Evolutionary conservation across 2,329 filamentous ascomycete genomes (phyloP), one percentile per base, ranked within the genome.

Genomic region (Fusarium graminum): DNA sequence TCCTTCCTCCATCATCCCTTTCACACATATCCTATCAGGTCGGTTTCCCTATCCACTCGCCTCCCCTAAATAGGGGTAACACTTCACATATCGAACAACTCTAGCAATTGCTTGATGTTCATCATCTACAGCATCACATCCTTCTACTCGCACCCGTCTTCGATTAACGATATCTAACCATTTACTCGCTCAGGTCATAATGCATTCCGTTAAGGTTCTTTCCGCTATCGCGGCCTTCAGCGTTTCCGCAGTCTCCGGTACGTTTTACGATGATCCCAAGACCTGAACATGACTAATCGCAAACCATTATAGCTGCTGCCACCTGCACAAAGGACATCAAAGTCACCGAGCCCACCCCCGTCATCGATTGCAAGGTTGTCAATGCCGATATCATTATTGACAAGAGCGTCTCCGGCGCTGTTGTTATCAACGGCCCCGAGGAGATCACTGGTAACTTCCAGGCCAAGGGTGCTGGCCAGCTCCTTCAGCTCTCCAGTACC

Each of bases 331-430:
- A 80, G 63, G 88, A 86, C 69, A 83, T 93, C 81, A 84, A 84
- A 77, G 89, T 85, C 79, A 85, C 82, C 53, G 86, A 87, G 71
- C 85, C 92, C 75, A 88, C 86, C 57, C 83, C 83, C 17, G 77
- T 76, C 46, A 80, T 94, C 61, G 77, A 85, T 66, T 97, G 94
- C 86, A 76, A 80, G n/a, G 90, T 86, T 55, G 85, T 92, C 75
- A 80, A 86, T 50, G 93, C 91, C 74, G 84, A 86, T 76, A 82
- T 97, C 63, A 83, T 86, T 65, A 84, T 97, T 68, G 84, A 83
- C 63, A 81, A 82, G 36, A 75, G 77, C 50, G 83, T 88, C 38
- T 79, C 83, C 50, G 86, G 85, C 44, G 77, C 79, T 64, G 83
- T 97, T 69, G 79, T 81, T 53, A 79, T 97, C 67, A 80, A 86